Evolutionary conservation across 306 rosid genomes (phyloP).

Genomic region (Ormosia emarginata): DNA sequence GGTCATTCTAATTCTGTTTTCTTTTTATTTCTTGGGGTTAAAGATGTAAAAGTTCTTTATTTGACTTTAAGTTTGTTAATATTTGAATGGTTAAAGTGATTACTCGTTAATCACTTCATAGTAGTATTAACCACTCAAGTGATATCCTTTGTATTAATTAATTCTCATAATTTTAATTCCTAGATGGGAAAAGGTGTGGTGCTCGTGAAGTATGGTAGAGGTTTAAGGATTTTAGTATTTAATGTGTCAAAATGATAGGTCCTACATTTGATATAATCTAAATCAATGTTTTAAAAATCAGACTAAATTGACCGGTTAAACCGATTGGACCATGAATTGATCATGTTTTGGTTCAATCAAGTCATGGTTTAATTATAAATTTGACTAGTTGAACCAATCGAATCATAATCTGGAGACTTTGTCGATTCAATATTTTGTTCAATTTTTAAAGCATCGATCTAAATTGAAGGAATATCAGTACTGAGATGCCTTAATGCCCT

Average conservation of each 20-base stretch:
- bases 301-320: too few relatives aligned
- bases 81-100: not conserved
- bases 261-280: conserved; percentile 4
- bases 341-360: too few relatives aligned
- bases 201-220: not conserved
- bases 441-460: too few relatives aligned
- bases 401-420: too few relatives aligned
- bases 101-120: not conserved
- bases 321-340: too few relatives aligned
- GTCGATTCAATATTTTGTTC: too few relatives aligned
- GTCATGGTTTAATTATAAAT: too few relatives aligned
- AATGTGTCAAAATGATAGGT: not conserved
- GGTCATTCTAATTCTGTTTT: too few relatives aligned
- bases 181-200: not conserved
- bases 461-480: not conserved
- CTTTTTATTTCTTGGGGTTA: too few relatives aligned
- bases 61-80: too few relatives aligned
- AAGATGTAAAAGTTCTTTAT: too few relatives aligned
- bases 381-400: too few relatives aligned
- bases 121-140: not conserved
- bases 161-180: not conserved
- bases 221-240: not conserved
- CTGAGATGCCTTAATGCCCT: conserved; percentile 1
- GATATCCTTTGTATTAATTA: not conserved
- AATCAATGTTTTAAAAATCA: not conserved